Percentiles rank a stretch among this genome's conserved stretches.
These are phyloP conservation scores for Penicillium occitanis DNA, from an alignment of 2,329 filamentous ascomycete genomes.

Conservation along the genomic window DNA sequence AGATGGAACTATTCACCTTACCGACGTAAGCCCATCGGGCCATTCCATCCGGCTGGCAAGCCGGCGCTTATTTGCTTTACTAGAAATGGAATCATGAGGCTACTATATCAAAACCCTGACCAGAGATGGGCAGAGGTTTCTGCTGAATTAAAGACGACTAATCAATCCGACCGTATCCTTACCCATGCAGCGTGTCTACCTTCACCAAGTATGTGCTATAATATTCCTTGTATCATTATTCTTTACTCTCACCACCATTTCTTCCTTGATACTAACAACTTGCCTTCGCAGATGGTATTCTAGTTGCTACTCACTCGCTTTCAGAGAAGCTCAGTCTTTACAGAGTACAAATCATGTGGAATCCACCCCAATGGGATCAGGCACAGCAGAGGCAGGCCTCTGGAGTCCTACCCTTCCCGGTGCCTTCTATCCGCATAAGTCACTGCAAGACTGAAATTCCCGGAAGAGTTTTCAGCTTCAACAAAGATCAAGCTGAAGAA, in stretches of 20 bases:
- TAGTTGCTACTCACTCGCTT: slow-evolving; percentile 47
- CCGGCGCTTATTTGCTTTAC: slow-evolving; percentile 77
- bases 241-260: neutral
- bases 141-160: slow-evolving; percentile 71
- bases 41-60: slow-evolving; percentile 66
- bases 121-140: slow-evolving; percentile 69
- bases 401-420: slow-evolving; percentile 32
- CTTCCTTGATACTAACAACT: neutral
- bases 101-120: slow-evolving; percentile 76
- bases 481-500: slow-evolving; percentile 28
- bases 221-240: slow-evolving; percentile 9
- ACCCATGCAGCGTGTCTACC: slow-evolving; percentile 76
- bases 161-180: slow-evolving; percentile 70
- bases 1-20: slow-evolving; percentile 70
- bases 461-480: slow-evolving; percentile 33
- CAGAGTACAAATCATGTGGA: slow-evolving; percentile 74
- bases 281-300: slow-evolving; percentile 31
- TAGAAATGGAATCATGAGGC: slow-evolving; percentile 67
- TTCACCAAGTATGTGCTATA: slow-evolving; percentile 61
- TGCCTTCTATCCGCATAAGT: slow-evolving; percentile 39
- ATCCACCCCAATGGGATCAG: slow-evolving; percentile 53
- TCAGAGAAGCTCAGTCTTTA: slow-evolving; percentile 73
- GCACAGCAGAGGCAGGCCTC: slow-evolving; percentile 31
- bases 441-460: slow-evolving; percentile 41
- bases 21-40: slow-evolving; percentile 65